Percentiles rank a stretch among this genome's conserved stretches.
Evolutionary conservation across 495 filamentous ascomycete species (phyloP).

Genomic region (Hypoxylon crocopeplum): DNA sequence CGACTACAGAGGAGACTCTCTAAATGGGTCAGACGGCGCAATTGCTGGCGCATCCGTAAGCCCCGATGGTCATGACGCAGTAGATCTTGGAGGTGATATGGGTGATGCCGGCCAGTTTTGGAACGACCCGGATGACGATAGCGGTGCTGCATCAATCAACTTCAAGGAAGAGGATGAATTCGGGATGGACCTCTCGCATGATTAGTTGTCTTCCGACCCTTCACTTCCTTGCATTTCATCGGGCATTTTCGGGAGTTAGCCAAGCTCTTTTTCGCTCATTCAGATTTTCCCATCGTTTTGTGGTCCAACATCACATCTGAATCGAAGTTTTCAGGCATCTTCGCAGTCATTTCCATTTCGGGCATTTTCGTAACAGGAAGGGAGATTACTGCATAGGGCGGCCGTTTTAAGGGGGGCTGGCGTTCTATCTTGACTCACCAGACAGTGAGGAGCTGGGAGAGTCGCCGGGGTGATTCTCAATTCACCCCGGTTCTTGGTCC

Average conservation of each 20-base stretch:
- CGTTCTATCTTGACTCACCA: constrained; percentile 30
- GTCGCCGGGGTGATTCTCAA: constrained; percentile 5
- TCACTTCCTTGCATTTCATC: constrained; percentile 8
- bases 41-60: constrained; percentile 62
- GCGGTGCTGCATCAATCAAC: constrained; percentile 57
- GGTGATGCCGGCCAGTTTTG: constrained; percentile 70
- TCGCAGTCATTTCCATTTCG: constrained; percentile 31
- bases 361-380: constrained; percentile 31
- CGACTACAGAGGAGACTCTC: constrained; percentile 81
- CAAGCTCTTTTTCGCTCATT: constrained; percentile 32
- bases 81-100: constrained; percentile 61
- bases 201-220: constrained; percentile 12
- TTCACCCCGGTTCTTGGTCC: too few relatives aligned
- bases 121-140: constrained; percentile 70
- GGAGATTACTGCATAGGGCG: constrained; percentile 32
- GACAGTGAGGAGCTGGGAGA: constrained; percentile 12
- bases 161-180: constrained; percentile 96
- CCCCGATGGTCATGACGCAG: constrained; percentile 69
- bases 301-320: constrained; percentile 18
- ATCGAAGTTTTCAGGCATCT: constrained; percentile 16
- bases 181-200: constrained; percentile 68
- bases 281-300: constrained; percentile 22
- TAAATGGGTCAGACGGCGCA: constrained; percentile 53
- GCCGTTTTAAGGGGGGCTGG: constrained; percentile 31
- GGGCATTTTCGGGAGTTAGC: constrained; percentile 28